These are phyloP conservation scores for Linderniella brevidens DNA, from an alignment of 257 asterid species.

Conservation along the genomic window DNA sequence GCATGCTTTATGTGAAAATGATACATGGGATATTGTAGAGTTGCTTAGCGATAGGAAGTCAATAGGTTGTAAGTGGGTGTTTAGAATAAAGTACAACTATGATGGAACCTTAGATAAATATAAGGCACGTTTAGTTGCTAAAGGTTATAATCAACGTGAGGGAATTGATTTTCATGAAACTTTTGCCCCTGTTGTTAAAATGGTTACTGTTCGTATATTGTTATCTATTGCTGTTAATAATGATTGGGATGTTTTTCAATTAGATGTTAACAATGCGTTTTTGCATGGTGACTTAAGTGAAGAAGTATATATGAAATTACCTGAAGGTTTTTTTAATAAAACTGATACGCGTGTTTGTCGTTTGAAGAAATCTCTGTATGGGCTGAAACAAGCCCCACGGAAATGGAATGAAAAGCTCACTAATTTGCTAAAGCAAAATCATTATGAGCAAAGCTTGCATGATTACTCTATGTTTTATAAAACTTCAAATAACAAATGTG, in stretches of 20 bases:
- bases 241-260: background rate
- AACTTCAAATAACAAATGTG: background rate
- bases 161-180: background rate
- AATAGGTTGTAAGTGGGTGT: background rate
- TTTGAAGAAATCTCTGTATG: background rate
- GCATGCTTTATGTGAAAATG: background rate
- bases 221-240: background rate
- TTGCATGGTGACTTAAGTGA: background rate
- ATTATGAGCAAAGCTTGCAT: background rate
- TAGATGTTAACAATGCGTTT: background rate
- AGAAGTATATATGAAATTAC: background rate
- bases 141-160: background rate
- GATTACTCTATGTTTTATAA: background rate
- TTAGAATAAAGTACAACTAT: background rate
- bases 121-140: background rate
- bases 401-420: background rate
- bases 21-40: background rate
- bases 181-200: background rate
- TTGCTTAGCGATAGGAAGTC: background rate
- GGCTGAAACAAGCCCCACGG: background rate
- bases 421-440: background rate
- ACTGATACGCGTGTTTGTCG: background rate
- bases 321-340: background rate
- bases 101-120: background rate
- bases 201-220: background rate